A percentile compares a stretch with the other conserved stretches of the same genome.
phyloP scores from a whole-genome alignment of 2,329 filamentous ascomycete genomes.

The Amphichorda felina region DNA sequence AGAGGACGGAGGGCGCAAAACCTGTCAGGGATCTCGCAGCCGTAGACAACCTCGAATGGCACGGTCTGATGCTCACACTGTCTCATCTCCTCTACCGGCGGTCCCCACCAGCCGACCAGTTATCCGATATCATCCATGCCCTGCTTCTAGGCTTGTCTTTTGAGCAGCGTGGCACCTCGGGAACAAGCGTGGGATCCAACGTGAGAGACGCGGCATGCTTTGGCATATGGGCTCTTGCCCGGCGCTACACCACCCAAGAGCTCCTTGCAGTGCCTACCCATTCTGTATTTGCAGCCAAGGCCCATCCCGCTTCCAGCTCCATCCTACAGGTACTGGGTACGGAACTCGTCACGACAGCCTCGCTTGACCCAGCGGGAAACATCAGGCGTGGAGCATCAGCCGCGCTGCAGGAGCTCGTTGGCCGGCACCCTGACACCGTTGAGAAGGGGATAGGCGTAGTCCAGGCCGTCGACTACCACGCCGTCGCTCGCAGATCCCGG shows the following conservation, averaged over 20 bases:
- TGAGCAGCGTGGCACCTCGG: slow-evolving; percentile 76
- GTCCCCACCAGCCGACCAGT: slow-evolving; percentile 58
- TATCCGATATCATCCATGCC: slow-evolving; percentile 64
- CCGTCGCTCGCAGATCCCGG: slow-evolving; percentile 75
- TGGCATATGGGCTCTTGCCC: slow-evolving; percentile 84
- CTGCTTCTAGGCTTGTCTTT: slow-evolving; percentile 74
- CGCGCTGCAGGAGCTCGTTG: slow-evolving; percentile 86
- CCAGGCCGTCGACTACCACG: slow-evolving; percentile 85
- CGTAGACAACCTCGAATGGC: slow-evolving; percentile 79
- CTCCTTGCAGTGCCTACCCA: slow-evolving; percentile 49
- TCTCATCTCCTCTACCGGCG: slow-evolving; percentile 78
- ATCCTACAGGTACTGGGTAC: slow-evolving; percentile 70
- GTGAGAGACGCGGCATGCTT: slow-evolving; percentile 94
- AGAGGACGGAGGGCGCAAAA: slow-evolving; percentile 23
- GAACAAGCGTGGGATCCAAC: slow-evolving; percentile 76
- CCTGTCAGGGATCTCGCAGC: slow-evolving; percentile 51
- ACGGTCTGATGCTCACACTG: slow-evolving; percentile 79
- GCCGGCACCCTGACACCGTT: slow-evolving; percentile 80
- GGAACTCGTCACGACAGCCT: slow-evolving; percentile 71
- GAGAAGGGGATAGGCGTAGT: slow-evolving; percentile 74
- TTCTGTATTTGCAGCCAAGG: slow-evolving; percentile 27
- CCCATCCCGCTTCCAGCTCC: slow-evolving; percentile 23
- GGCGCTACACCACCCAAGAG: slow-evolving; percentile 74
- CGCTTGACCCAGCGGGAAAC: slow-evolving; percentile 82
- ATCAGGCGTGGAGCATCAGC: slow-evolving; percentile 88